A percentile compares a stretch with the other conserved stretches of the same genome.
These are phyloP conservation scores for Calvatia gigantea DNA, from an alignment of 768 basidiomycete genomes.

Conservation along the genomic window DNA sequence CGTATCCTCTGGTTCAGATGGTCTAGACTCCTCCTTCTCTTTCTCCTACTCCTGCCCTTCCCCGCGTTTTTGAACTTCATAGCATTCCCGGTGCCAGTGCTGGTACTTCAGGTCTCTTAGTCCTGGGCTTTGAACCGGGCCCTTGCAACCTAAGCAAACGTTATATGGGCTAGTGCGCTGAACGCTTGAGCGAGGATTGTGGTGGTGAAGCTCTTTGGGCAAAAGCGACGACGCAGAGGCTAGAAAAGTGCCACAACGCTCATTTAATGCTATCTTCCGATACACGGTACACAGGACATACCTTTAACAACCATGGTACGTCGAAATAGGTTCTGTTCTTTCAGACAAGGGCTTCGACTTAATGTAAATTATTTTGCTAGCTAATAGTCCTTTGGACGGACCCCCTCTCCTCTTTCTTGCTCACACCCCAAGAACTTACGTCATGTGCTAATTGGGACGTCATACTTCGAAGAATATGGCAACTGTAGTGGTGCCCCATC, in stretches of 20 bases:
- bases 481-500: no score
- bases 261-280: not conserved
- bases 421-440: no score
- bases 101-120: not conserved
- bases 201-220: not conserved
- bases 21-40: not conserved
- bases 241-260: not conserved
- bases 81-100: constrained; percentile 5
- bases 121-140: not conserved
- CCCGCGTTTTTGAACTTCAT: not conserved
- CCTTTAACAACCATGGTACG: not conserved
- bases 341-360: no score
- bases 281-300: not conserved
- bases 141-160: constrained; percentile 5
- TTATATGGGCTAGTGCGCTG: not conserved
- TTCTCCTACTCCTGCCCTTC: no score
- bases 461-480: no score
- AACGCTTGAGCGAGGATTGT: not conserved
- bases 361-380: no score
- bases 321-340: not conserved
- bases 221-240: not conserved
- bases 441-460: no score
- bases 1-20: not conserved
- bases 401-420: no score
- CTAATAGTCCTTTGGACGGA: no score